Evolutionary conservation across 352 stramenopile species (phyloP), one percentile per base, ranked within the genome.

Genomic region (Globisporangium recalcitrans): DNA sequence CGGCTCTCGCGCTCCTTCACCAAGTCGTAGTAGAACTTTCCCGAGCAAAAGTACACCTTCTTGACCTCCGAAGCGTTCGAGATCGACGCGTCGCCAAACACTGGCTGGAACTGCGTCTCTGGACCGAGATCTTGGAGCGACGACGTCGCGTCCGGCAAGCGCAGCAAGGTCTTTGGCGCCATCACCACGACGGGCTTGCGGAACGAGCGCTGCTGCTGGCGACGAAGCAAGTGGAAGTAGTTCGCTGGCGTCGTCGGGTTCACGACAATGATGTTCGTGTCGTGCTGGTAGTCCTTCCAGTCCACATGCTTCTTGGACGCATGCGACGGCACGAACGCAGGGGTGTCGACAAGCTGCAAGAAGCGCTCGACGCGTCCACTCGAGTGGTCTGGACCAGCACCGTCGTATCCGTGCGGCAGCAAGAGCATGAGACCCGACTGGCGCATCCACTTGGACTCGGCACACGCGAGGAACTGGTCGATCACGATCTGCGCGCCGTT

Each of bases 191-290:
- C 48, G 0, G 85, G 85, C 31, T 93, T 93, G 58, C 82, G 82
- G 74, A 90, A 95, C 24, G 64, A 36, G 6, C 84, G 85, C 7
- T 77, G 65, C 55, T 93, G 82, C 63, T 98, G 95, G 62, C 95
- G 88, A 66, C 94, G 90, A 60, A 99, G 75, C 63, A 95, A 77
- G 67, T 98, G 94, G 75, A 98, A 99, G 72, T 98, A 99, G 71
- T 98, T 98, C 38, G 95, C 95, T 1, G 96, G 94, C 16, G 87
- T 96, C 38, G 82, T 96, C 38, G 85, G 67, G 57, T 93, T 92
- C 47, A 80, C 77, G 10, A 97, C 85, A 58, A 93, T 90, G 58
- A 95, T 76, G 71, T 96, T 96, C 22, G 83, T 80, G 58, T 93
- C 80, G 61, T 89, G 69, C 53, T 87, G 58, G 64, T 80, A 91